Evolutionary conservation across 305 asterid species (phyloP).

Genomic region (Ajuga reptans): DNA sequence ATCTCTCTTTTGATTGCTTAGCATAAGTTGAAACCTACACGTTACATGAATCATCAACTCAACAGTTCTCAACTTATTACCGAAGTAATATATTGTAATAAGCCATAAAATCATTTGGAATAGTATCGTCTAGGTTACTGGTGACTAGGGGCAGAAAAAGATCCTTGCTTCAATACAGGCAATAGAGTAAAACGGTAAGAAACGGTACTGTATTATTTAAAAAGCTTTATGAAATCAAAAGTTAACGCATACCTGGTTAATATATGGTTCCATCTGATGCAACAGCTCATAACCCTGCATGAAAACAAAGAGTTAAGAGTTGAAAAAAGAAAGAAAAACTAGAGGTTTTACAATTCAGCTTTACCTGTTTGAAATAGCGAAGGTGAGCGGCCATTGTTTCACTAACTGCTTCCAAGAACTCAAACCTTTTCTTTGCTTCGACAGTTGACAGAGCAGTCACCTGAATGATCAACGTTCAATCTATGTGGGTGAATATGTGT

Average conservation of each 20-base stretch:
- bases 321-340: conserved; percentile 17
- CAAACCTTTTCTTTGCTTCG: conserved; percentile 97
- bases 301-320: conserved; percentile 20
- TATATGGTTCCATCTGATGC: conserved; percentile 99
- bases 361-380: conserved; percentile 97
- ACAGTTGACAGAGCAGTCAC: conserved; percentile 83
- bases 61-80: conserved; percentile 8
- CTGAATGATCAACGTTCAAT: conserved; percentile 38
- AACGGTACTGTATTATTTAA: neutral
- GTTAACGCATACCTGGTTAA: conserved; percentile 67
- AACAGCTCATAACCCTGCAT: conserved; percentile 90
- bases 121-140: neutral
- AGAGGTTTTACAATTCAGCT: conserved; percentile 2
- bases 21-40: conserved; percentile 90
- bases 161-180: conserved; percentile 7
- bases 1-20: conserved; percentile 90
- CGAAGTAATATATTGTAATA: neutral
- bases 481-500: neutral
- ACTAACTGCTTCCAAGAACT: conserved; percentile 96
- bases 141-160: neutral
- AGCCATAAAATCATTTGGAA: neutral
- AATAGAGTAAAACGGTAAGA: neutral
- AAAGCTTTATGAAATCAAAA: conserved; percentile 15
- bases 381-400: conserved; percentile 99
- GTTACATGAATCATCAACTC: conserved; percentile 12